Percentiles rank a stretch among this genome's conserved stretches.
These are phyloP conservation scores for Apiosordaria backusii DNA, from an alignment of 495 filamentous ascomycete species.

Conservation along the genomic window DNA sequence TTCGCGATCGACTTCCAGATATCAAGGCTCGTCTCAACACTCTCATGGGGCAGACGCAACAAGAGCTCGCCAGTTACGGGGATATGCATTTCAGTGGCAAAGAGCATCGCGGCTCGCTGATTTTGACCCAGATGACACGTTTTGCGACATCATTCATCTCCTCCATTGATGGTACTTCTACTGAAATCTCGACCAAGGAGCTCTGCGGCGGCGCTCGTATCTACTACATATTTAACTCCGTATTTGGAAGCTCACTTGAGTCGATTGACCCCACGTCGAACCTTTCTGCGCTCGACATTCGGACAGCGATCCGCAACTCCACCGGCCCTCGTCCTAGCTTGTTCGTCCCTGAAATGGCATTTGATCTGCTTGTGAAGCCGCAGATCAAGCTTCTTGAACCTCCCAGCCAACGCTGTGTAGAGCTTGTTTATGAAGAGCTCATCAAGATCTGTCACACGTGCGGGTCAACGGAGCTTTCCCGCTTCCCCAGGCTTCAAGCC, in stretches of 20 bases:
- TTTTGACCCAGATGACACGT: conserved; percentile 95
- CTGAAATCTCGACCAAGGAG: conserved; percentile 98
- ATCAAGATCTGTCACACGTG: conserved; percentile 99
- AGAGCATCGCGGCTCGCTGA: conserved; percentile 90
- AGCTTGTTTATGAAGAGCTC: conserved; percentile 96
- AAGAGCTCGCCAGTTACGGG: conserved; percentile 96
- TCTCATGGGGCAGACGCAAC: conserved; percentile 97
- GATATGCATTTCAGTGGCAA: conserved; percentile 98
- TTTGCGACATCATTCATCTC: conserved; percentile 98
- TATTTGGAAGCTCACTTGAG: conserved; percentile 95
- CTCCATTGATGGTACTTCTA: conserved; percentile 96
- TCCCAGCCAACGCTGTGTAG: conserved; percentile 95
- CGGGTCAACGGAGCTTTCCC: conserved; percentile 85
- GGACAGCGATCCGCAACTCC: conserved; percentile 97
- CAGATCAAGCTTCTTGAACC: conserved; percentile 96
- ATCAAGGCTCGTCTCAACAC: conserved; percentile 98
- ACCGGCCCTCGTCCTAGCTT: conserved; percentile 93
- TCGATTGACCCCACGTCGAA: conserved; percentile 94
- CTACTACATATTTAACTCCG: conserved; percentile 99
- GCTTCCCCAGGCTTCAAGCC: conserved; percentile 90
- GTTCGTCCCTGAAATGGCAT: conserved; percentile 95
- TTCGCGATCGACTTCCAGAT: conserved; percentile 90
- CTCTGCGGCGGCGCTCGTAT: conserved; percentile 95
- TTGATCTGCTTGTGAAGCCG: conserved; percentile 95
- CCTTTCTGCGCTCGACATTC: conserved; percentile 92